Evolutionary conservation across 2,329 filamentous ascomycete genomes (phyloP), one percentile per base, ranked within the genome.

Genomic region (Penicillium psychrosexuale): DNA sequence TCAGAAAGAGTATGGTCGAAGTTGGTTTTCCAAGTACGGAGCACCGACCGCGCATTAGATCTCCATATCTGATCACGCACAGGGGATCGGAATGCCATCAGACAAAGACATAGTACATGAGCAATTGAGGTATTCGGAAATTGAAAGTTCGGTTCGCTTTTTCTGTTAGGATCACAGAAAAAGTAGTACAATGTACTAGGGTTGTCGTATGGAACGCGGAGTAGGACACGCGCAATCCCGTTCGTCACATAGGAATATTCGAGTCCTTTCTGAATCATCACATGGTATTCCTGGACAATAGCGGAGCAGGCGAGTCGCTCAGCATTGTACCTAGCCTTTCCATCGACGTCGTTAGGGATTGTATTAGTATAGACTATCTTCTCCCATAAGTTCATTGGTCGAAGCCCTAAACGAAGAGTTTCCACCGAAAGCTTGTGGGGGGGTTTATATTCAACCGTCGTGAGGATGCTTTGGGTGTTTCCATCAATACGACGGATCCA

Each of bases 241-340:
- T 56, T 69, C 2, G 62, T 63, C 37, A 70, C 17, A 48, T 63
- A 69, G 15, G 65, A 68, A 40, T 62, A 67, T 44, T 64, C 62
- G 8, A 69, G 58, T 2, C 66, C 62, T 56, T 66, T 60, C 46
- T 67, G 44, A 17, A 69, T 65, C 63, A 69, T 69, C 6, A 66
- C 55, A 57, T 68, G 59, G 40, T 61, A 70, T 51, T 66, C 58
- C 36, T 68, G 59, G 12, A 58, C 59, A 22, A 67, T 19, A 13
- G 58, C 60, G 0, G 59, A 61, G 2, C 58, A 54, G n/a, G 50
- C 45, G 30, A 66, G 51, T 30, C 55, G 47, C 47, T 52, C 53
- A 5, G 65, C 62, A 56, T 66, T 61, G 34, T 62, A 60, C 24
- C 27, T 60, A 33, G 62, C 47, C 40, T 61, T 62, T 38, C 51